These are phyloP conservation scores for Rhodocollybia butyracea DNA, from an alignment of 768 basidiomycete species.

Conservation along the genomic window DNA sequence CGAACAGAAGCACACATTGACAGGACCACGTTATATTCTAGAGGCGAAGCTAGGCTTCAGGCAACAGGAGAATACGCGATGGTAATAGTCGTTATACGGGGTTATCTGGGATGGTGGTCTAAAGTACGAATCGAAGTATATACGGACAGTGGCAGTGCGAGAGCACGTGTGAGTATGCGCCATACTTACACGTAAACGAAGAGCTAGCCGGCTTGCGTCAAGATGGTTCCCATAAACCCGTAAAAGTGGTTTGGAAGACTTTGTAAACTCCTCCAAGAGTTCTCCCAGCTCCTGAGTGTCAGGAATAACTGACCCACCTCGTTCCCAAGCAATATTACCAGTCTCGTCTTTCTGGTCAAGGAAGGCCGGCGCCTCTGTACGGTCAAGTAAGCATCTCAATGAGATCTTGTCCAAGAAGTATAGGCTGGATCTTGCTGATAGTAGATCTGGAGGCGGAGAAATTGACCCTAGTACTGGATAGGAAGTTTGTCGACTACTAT, in stretches of 20 bases:
- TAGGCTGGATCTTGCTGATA: not conserved
- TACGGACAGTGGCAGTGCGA: too few relatives aligned
- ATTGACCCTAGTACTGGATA: not conserved
- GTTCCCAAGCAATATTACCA: not conserved
- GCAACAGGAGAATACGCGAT: too few relatives aligned
- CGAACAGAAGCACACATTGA: too few relatives aligned
- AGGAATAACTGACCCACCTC: not conserved
- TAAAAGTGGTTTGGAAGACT: constrained; percentile 10
- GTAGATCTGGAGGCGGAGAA: not conserved
- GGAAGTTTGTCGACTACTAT: not conserved
- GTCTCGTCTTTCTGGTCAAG: not conserved
- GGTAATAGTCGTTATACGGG: too few relatives aligned
- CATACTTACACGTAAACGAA: too few relatives aligned
- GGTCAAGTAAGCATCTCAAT: not conserved
- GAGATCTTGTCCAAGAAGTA: not conserved
- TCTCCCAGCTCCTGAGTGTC: not conserved
- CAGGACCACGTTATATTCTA: too few relatives aligned
- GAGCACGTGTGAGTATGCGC: too few relatives aligned
- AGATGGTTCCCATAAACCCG: constrained; percentile 12
- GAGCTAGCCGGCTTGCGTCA: constrained; percentile 8
- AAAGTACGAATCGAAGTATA: too few relatives aligned
- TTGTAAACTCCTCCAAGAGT: not conserved
- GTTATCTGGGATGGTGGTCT: too few relatives aligned
- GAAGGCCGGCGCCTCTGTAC: not conserved
- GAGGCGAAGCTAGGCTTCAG: too few relatives aligned